Base-by-base conservation (phyloP, 306 rosid genomes). In the Cyamopsis tetragonoloba region DNA sequence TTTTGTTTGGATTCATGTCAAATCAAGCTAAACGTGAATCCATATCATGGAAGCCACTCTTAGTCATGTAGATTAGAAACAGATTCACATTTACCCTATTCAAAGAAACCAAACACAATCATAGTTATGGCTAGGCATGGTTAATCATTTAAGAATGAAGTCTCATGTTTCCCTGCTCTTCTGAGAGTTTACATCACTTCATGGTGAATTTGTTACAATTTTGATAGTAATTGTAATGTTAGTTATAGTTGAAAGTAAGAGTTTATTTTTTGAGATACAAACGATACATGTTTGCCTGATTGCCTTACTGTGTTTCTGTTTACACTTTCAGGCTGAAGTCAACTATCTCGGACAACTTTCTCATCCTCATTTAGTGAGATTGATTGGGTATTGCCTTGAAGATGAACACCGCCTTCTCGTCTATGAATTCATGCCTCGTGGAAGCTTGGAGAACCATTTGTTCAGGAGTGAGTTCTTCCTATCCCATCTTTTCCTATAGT, bases 401-500 rank as follows among this genome's bases (percentile, higher is more conserved):
- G 89, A 87, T 44, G 86, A 82, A 54, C 89, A 87, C 39, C 85
- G 79, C 26, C 83, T 87, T 49, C 74, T 87, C 7, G 89, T 73
- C 38, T 82, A 80, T 20, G 93, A 87, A 63, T 84, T 82, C 51
- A 87, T 87, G 89, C 87, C 89, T 3, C 80, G 87, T 31, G 89
- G 93, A 55, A 82, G 87, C 81, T 78, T 87, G 82, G 93, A 87
- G 63, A 82, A 87, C 65, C 93, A 87, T 76, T 68, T 87, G 77
- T 84, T 87, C 74, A 74, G 89, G 71, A 76, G 93, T 87, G 62
- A 77, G 93, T 54, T 41, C 38, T 17, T 26, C 23, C 14, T 13
- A 4, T 32, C 43, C 18, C 39, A 9, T 68, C 28, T 37, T 20
- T 56, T 39, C 4, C n/a, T 43, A n/a, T 35, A 34, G 6, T 30